A percentile compares a stretch with the other conserved stretches of the same genome.
These are phyloP conservation scores for Aspergillus jensenii DNA, from an alignment of 2,329 filamentous ascomycete species.

Conservation along the genomic window DNA sequence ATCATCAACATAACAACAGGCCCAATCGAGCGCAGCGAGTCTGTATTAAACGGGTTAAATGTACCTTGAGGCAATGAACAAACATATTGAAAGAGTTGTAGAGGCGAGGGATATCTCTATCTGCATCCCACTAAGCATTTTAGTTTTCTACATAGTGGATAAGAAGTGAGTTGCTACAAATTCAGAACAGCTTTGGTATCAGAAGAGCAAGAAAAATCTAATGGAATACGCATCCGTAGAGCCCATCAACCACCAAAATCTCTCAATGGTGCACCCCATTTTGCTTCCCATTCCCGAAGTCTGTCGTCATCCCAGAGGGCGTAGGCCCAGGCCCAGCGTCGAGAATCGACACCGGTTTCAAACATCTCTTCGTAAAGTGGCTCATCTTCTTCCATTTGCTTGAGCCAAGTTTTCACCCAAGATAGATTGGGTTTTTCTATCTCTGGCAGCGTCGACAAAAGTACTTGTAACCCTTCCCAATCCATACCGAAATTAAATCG, in stretches of 20 bases:
- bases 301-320: constrained; percentile 17
- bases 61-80: too few relatives aligned
- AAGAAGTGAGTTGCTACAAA: too few relatives aligned
- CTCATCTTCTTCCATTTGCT: neutral
- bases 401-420: neutral
- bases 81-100: too few relatives aligned
- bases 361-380: neutral
- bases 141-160: too few relatives aligned
- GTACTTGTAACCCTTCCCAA: neutral
- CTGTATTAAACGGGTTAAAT: too few relatives aligned
- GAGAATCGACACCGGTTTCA: neutral
- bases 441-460: neutral
- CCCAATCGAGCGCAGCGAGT: too few relatives aligned
- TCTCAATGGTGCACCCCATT: neutral
- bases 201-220: neutral
- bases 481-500: constrained; percentile 8
- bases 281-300: constrained; percentile 7
- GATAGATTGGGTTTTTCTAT: neutral
- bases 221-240: too few relatives aligned
- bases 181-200: neutral
- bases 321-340: constrained; percentile 15
- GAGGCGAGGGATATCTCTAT: too few relatives aligned
- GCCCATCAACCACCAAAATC: neutral
- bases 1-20: too few relatives aligned
- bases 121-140: too few relatives aligned